Conservation (phyloP, 2,329 filamentous ascomycete genomes). For the Sporothrix sp. region DNA sequence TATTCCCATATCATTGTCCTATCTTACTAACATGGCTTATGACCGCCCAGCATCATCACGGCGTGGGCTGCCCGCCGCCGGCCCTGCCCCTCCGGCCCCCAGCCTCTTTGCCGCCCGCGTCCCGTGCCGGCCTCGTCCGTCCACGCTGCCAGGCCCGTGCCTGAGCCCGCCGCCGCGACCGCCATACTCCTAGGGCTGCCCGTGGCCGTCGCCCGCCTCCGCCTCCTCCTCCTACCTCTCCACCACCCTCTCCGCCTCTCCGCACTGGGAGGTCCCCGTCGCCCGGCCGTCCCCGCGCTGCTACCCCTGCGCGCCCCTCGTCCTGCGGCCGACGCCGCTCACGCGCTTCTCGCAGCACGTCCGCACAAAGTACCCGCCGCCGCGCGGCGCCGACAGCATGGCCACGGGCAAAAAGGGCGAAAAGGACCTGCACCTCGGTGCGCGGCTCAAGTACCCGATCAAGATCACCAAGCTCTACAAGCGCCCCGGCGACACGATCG, state of each 20-base stretch:
- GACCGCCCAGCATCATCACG: not conserved
- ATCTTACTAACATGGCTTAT: conserved; percentile 9
- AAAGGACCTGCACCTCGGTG: conserved; percentile 39
- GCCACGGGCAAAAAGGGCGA: conserved; percentile 18
- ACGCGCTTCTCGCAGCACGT: conserved; percentile 12
- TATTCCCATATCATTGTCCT: conserved; percentile 1
- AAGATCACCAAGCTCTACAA: conserved; percentile 81
- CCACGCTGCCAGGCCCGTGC: no score
- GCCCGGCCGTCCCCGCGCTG: conserved; percentile 9
- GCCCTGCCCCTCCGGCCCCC: not conserved
- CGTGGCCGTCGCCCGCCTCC: not conserved
- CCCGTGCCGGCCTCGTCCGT: no score
- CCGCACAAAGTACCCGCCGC: conserved; percentile 15
- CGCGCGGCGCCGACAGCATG: conserved; percentile 10
- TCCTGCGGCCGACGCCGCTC: conserved; percentile 9
- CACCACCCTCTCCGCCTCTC: not conserved
- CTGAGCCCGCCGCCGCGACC: no score
- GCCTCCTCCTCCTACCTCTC: not conserved
- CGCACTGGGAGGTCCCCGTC: conserved; percentile 5
- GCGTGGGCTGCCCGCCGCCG: not conserved
- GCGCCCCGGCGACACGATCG: conserved; percentile 61
- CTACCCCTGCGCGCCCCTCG: conserved; percentile 11
- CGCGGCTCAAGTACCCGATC: conserved; percentile 79
- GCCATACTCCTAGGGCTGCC: no score
- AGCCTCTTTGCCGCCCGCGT: not conserved